Conservation (phyloP, 805 yeast genomes). For the Ogataea ganodermae region DNA sequence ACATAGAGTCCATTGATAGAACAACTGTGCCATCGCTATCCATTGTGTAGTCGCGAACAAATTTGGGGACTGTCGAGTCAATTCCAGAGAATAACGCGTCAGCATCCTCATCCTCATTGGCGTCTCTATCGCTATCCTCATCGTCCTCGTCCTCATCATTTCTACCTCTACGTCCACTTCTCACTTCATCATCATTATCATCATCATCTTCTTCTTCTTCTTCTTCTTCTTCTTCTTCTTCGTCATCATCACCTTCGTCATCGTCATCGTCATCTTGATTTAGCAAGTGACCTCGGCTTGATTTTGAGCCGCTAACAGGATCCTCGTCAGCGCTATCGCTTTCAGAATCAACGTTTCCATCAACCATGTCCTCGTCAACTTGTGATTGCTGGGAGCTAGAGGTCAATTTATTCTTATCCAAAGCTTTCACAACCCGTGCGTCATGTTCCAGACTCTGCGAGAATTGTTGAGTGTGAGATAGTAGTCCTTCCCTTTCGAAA, state of each 20-base stretch:
- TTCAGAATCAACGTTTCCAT: not conserved
- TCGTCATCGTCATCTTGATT: constrained; percentile 2
- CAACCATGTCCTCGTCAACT: constrained; percentile 4
- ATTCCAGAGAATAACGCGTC: constrained; percentile 3
- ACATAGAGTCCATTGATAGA: constrained; percentile 15
- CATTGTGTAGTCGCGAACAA: constrained; percentile 22
- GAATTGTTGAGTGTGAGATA: constrained; percentile 48
- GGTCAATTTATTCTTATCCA: not conserved
- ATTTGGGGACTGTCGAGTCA: constrained; percentile 12
- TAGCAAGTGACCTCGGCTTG: not conserved
- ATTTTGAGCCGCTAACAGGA: not conserved
- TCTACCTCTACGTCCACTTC: constrained; percentile 8
- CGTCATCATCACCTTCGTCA: constrained; percentile 10
- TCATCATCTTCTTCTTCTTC: constrained; percentile 2
- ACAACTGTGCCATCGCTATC: constrained; percentile 25
- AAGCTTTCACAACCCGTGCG: constrained; percentile 7
- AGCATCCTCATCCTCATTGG: constrained; percentile 16
- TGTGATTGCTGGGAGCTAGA: constrained; percentile 5
- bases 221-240: constrained; percentile 9
- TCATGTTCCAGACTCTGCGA: constrained; percentile 28
- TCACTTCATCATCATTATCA: constrained; percentile 10
- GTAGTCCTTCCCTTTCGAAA: constrained; percentile 74
- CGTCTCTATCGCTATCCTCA: constrained; percentile 19
- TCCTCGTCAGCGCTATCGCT: constrained; percentile 9
- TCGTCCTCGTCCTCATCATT: constrained; percentile 20